phyloP scores from a whole-genome alignment of 116 monocot species.

The Trichopus zeylanicus region DNA sequence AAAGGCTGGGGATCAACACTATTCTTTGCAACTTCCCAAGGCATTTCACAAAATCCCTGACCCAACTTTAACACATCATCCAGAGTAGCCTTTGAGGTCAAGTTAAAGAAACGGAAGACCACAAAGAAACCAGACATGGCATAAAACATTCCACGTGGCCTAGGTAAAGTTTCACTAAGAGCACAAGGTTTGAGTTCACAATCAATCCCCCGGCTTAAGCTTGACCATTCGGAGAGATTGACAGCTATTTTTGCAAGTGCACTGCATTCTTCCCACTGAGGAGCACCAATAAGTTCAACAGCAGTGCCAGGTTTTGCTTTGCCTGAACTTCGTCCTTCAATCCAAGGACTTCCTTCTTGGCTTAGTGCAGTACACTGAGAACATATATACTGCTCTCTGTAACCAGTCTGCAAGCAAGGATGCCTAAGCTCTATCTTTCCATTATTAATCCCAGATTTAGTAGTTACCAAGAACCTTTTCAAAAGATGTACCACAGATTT shows the following conservation, averaged over 20 bases:
- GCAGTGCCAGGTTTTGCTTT: slow-evolving; percentile 31
- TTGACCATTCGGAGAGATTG: slow-evolving; percentile 77
- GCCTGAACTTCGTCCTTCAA: slow-evolving; percentile 19
- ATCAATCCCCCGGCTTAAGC: slow-evolving; percentile 44
- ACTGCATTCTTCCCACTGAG: slow-evolving; percentile 80
- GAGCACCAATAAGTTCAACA: slow-evolving; percentile 59
- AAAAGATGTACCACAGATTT: slow-evolving; percentile 70
- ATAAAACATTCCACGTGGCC: slow-evolving; percentile 81
- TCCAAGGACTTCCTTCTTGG: slow-evolving; percentile 45
- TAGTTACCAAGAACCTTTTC: slow-evolving; percentile 14
- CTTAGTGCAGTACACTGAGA: slow-evolving; percentile 45
- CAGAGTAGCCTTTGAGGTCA: slow-evolving; percentile 58
- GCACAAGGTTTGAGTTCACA: slow-evolving; percentile 84
- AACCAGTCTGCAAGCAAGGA: slow-evolving; percentile 86
- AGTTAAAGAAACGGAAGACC: slow-evolving; percentile 83
- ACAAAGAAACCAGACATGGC: slow-evolving; percentile 98
- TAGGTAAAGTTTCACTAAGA: slow-evolving; percentile 40
- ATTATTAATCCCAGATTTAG: slow-evolving; percentile 15
- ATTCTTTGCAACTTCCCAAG: slow-evolving; percentile 71
- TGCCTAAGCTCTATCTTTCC: slow-evolving; percentile 61
- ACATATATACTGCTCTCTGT: slow-evolving; percentile 73
- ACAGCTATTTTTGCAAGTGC: slow-evolving; percentile 74
- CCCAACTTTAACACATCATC: slow-evolving; percentile 63
- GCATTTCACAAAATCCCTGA: slow-evolving; percentile 63
- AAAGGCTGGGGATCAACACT: slow-evolving; percentile 92